Evolutionary conservation across 2,329 filamentous ascomycete species (phyloP), one percentile per base, ranked within the genome.

Genomic region (Diaporthe sp.): DNA sequence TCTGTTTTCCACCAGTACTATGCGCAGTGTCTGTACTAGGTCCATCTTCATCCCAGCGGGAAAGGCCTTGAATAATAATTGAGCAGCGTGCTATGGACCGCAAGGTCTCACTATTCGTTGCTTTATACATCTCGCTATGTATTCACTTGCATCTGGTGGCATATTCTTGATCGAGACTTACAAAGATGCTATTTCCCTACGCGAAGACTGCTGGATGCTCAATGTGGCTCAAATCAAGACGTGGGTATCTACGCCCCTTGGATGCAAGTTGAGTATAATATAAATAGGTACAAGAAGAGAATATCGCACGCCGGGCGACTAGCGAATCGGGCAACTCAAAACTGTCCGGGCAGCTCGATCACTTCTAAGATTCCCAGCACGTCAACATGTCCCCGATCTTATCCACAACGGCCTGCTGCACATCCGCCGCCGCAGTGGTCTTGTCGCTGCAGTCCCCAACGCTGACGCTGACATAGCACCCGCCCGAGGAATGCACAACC

Each of bases 391-490:
- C 74, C 17, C 83, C 81, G 75, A 92, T 78, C 81, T 89, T 91
- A 31, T 87, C 80, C 77, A 89, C 74, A 53, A 92, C 89, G 37
- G 84, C 80, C 4, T 81, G 84, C 84, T 92, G 91, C 79, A 84
- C 81, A 2, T 84, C 87, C 53, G 86, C 86, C 75, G 86, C 80
- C 0, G 88, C 89, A 67, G 92, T 92, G 1, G 86, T 87, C 88
- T 94, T 94, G 75, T 91, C 88, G 2, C 81, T 83, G 13, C 91
- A 89, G 78, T 90, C 85, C 0, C 90, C 92, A 7, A 93, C 88
- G 77, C 91, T 94, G 59, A 94, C 86, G 55, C 90, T 90, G 28
- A 90, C 89, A 81, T 88, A 91, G 80, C 93, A 94, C 0, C 88
- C 90, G 1, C 82, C 83, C 2, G 84, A 82, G 2, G 85, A 82